Conservation (phyloP, 106 monocot genomes). For the Dioscorea alata region DNA sequence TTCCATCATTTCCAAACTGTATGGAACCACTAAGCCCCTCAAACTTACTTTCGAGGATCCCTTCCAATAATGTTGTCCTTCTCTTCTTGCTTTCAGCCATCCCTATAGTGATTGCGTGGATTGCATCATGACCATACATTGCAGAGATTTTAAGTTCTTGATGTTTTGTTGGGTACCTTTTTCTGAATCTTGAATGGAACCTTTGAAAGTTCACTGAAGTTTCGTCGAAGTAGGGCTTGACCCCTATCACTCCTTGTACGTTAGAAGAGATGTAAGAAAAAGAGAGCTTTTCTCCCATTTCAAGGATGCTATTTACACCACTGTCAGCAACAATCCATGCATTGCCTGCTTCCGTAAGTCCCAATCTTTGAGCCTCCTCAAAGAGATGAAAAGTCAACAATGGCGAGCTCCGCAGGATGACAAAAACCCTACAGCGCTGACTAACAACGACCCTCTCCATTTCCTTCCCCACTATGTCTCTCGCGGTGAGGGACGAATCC, state of each 20-base stretch:
- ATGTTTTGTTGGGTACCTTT: no score
- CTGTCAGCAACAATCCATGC: background rate
- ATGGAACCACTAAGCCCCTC: slow-evolving; percentile 11
- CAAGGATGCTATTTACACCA: no score
- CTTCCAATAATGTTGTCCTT: background rate
- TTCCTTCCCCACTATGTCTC: background rate
- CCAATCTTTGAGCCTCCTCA: background rate
- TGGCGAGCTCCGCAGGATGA: background rate
- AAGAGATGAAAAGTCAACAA: background rate
- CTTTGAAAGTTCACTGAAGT: no score
- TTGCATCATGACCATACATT: slow-evolving; percentile 17
- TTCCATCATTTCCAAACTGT: slow-evolving; percentile 1
- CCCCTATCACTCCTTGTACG: no score
- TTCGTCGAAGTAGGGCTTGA: no score
- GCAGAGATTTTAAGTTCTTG: slow-evolving; percentile 3
- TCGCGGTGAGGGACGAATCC: background rate
- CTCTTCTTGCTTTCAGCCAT: background rate
- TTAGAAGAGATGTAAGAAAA: no score
- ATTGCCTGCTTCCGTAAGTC: background rate
- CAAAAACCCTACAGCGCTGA: background rate
- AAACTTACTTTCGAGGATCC: background rate
- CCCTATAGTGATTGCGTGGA: background rate
- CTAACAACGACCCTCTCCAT: background rate
- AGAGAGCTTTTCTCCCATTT: no score
- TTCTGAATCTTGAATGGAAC: no score